Percentiles rank a stretch among this genome's conserved stretches.
phyloP scores from a whole-genome alignment of 2,329 filamentous ascomycete genomes.

The Zymoseptoria passerinii region DNA sequence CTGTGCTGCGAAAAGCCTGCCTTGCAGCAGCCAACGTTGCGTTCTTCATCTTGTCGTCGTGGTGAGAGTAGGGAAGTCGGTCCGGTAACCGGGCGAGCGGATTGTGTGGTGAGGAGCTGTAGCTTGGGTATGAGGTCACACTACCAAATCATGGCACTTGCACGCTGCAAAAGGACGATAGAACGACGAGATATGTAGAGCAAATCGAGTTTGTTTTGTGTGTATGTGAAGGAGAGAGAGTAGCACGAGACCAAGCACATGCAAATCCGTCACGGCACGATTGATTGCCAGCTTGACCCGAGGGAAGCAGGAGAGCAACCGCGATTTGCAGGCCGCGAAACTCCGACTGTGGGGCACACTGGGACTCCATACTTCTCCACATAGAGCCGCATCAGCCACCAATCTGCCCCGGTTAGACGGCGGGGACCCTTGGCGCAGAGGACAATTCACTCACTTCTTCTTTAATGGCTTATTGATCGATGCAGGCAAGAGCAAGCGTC shows the following conservation, averaged over 20 bases:
- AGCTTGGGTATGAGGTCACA: not conserved
- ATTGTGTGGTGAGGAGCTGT: not conserved
- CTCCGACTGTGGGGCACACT: not conserved
- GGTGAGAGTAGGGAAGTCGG: not conserved
- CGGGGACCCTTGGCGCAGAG: not conserved
- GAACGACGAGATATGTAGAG: not conserved
- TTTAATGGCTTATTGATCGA: too few relatives aligned
- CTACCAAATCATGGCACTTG: not conserved
- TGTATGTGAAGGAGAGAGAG: not conserved
- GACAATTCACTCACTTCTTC: not conserved
- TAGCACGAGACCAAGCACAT: not conserved
- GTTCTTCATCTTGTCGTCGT: constrained; percentile 8
- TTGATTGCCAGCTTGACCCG: not conserved
- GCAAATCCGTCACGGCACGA: not conserved
- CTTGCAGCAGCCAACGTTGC: constrained; percentile 11
- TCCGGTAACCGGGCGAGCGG: not conserved
- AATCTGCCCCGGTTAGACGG: not conserved
- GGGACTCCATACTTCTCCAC: not conserved
- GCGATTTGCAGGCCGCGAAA: not conserved
- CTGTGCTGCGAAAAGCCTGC: constrained; percentile 11
- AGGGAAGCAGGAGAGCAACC: not conserved
- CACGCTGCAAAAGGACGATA: not conserved
- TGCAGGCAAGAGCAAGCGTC: too few relatives aligned
- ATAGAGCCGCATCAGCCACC: not conserved
- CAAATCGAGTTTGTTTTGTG: not conserved